Conservation (phyloP, 2,329 filamentous ascomycete genomes). For the Ophiostoma ulmi region DNA sequence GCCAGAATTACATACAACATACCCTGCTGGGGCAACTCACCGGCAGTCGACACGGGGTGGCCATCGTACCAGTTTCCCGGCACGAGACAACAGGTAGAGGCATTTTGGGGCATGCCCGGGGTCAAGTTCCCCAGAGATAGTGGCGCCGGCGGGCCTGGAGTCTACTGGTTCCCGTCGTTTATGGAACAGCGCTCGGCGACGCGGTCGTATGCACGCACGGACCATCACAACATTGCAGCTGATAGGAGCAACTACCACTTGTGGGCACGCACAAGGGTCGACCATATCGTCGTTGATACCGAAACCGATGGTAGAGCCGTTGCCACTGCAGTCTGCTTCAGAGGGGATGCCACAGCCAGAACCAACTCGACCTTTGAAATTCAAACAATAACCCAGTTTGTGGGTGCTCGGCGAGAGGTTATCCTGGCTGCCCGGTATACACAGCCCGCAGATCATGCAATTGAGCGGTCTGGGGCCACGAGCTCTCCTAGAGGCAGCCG, state of each 20-base stretch:
- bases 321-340: background rate
- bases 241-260: background rate
- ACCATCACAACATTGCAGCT: background rate
- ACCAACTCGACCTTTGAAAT: background rate
- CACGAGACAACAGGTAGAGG: background rate
- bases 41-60: background rate
- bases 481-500: slow-evolving; percentile 38
- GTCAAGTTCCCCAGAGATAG: background rate
- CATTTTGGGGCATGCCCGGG: background rate
- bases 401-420: slow-evolving; percentile 37
- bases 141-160: no score
- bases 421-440: slow-evolving; percentile 47
- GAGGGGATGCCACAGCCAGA: background rate
- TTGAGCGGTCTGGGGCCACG: slow-evolving; percentile 31
- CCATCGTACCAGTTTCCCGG: background rate
- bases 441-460: slow-evolving; percentile 49
- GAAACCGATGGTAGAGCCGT: background rate
- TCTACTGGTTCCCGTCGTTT: background rate
- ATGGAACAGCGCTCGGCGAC: background rate
- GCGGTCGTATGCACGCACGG: background rate
- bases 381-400: background rate
- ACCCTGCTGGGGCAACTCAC: background rate
- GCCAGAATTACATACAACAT: background rate
- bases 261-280: background rate
- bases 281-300: background rate